A percentile compares a stretch with the other conserved stretches of the same genome.
phyloP scores from a whole-genome alignment of 2,329 filamentous ascomycete genomes.

The Neocatenulostroma microsporum region DNA sequence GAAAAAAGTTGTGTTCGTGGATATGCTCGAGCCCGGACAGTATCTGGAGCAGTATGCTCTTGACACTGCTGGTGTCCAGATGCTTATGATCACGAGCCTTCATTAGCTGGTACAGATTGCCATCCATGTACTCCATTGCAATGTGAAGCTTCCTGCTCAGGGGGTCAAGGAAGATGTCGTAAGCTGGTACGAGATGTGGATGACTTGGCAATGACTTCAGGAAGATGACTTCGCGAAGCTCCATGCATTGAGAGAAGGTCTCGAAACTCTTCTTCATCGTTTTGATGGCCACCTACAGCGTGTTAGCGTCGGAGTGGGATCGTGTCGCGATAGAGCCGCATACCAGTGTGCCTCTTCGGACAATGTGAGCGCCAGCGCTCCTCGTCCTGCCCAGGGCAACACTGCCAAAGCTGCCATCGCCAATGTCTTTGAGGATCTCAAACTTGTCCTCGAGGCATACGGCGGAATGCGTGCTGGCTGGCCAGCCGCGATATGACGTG shows the following conservation, averaged over 20 bases:
- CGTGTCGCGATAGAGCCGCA: constrained; percentile 34
- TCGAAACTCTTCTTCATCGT: constrained; percentile 99
- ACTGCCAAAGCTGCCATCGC: constrained; percentile 96
- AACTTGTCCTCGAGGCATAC: constrained; percentile 80
- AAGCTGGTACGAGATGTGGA: constrained; percentile 86
- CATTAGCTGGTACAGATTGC: constrained; percentile 98
- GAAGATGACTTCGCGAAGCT: constrained; percentile 95
- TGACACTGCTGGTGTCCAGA: constrained; percentile 82
- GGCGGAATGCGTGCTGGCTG: constrained; percentile 42
- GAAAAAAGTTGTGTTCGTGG: constrained; percentile 94
- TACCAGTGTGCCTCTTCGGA: constrained; percentile 87
- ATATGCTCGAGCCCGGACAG: constrained; percentile 95
- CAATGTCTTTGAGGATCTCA: constrained; percentile 95
- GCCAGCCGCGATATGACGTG: constrained; percentile 62
- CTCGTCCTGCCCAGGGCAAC: constrained; percentile 87
- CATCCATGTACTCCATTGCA: constrained; percentile 99
- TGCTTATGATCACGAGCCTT: constrained; percentile 94
- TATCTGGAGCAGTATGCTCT: constrained; percentile 97
- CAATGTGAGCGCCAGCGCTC: constrained; percentile 79
- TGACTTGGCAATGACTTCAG: constrained; percentile 80
- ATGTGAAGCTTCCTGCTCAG: constrained; percentile 96
- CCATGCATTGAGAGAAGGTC: constrained; percentile 79
- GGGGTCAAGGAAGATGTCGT: constrained; percentile 97
- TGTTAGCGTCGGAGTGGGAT: constrained; percentile 5
- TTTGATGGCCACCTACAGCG: constrained; percentile 82